Evolutionary conservation across 2,329 filamentous ascomycete genomes (phyloP), one percentile per base, ranked within the genome.

Genomic region (Chaetomiaceae sp.): DNA sequence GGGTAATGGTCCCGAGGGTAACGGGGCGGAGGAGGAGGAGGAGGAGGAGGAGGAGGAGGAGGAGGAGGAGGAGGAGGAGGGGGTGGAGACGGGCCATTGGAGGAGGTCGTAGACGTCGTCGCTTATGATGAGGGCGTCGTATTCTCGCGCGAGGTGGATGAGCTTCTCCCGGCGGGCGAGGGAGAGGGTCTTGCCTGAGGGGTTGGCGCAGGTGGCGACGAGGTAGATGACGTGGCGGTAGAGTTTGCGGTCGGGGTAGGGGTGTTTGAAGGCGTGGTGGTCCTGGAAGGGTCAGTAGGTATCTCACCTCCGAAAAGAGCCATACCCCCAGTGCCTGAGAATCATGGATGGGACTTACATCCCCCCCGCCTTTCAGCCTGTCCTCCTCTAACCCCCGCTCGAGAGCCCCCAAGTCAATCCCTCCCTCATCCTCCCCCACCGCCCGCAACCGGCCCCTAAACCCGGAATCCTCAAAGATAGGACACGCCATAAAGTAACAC

Each of bases 101-200:
- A 97, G 76, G 60, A 92, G 86, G 67, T 97, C 92, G 66, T 99
- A 99, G 9, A 97, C 90, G 67, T 99, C 94, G 71, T 97, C 92
- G 44, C 82, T 82, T 25, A 96, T 77, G 51, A 96, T 71, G n/a
- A 97, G 77, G 6, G 89, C 89, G 67, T 97, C 85, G 66, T 86
- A 82, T 54, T 84, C 75, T 52, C 92, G 79, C 0, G 92, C 92
- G 6, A 96, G 70, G n/a, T 75, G 73, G 21, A 97, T 83, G 4
- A 97, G 77, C 10, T 74, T 74, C 58, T 84, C 72, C 3, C 94
- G 80, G 25, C 86, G 80, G 16, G 70, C 66, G 3, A 90, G 69
- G 13, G 85, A 83, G 84, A 95, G 92, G 3, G 89, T 90, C 64
- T 86, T 86, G 27, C 86, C 89, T 0, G 87, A 90, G 0, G 94